phyloP scores from a whole-genome alignment of 495 filamentous ascomycete genomes.

The Aeminium ludgeri region DNA sequence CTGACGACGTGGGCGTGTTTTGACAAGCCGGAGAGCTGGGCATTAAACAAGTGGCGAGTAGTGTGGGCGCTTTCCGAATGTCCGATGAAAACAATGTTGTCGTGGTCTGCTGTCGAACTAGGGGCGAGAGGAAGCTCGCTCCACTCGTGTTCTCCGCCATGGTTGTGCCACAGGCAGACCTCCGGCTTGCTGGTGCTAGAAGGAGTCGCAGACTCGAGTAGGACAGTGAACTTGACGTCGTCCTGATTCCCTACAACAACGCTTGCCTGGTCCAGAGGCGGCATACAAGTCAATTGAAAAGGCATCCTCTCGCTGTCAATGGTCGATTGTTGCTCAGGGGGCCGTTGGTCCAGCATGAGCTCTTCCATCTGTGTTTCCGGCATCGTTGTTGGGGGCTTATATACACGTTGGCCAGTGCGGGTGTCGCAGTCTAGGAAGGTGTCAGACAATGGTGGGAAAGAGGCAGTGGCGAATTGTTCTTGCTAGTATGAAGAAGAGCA shows the following conservation, averaged over 20 bases:
- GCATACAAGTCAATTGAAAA: slow-evolving; percentile 38
- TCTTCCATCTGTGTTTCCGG: slow-evolving; percentile 9
- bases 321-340: slow-evolving; percentile 5
- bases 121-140: slow-evolving; percentile 26
- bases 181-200: slow-evolving; percentile 43
- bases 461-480: background rate
- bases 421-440: slow-evolving; percentile 13
- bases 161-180: slow-evolving; percentile 61
- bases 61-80: slow-evolving; percentile 2
- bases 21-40: slow-evolving; percentile 17
- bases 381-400: slow-evolving; percentile 4
- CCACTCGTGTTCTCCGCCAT: slow-evolving; percentile 31
- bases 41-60: slow-evolving; percentile 24
- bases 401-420: slow-evolving; percentile 12
- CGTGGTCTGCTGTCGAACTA: slow-evolving; percentile 1
- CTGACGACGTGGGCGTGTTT: slow-evolving; percentile 28
- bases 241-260: slow-evolving; percentile 28
- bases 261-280: slow-evolving; percentile 54
- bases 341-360: slow-evolving; percentile 11
- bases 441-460: background rate
- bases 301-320: slow-evolving; percentile 24
- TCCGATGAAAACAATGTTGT: slow-evolving; percentile 10
- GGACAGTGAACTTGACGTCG: slow-evolving; percentile 37
- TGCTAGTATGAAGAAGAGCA: background rate
- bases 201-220: slow-evolving; percentile 36